A percentile compares a stretch with the other conserved stretches of the same genome.
Conservation (phyloP, 257 asterid species). For the Scutellaria galericulata region DNA sequence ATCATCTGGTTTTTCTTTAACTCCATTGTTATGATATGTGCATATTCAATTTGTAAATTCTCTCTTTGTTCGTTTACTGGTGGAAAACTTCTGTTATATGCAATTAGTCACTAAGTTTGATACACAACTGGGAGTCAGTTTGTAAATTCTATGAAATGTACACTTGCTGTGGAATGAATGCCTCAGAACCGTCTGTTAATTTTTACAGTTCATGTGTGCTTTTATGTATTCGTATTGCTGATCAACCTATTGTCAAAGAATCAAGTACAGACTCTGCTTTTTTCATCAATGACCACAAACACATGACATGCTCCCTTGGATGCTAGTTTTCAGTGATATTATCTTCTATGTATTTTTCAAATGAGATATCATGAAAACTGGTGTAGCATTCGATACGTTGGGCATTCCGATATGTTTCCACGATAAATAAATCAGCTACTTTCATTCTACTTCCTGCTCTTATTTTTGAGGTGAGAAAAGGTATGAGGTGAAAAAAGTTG, state of each 20-base stretch:
- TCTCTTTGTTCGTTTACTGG: background rate
- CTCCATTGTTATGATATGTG: background rate
- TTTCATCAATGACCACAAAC: constrained; percentile 1
- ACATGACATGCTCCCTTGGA: background rate
- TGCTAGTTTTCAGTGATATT: background rate
- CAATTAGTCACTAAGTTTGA: background rate
- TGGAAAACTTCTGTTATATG: background rate
- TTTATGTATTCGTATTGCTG: background rate
- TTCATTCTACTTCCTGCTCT: background rate
- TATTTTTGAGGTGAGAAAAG: constrained; percentile 5
- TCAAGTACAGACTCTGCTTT: background rate
- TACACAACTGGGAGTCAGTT: background rate
- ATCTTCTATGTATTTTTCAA: background rate
- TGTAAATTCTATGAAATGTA: background rate
- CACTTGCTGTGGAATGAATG: background rate
- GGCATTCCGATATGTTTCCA: background rate
- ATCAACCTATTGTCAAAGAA: background rate
- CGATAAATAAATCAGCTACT: background rate
- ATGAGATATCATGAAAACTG: constrained; percentile 9
- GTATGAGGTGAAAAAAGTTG: background rate
- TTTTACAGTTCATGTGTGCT: background rate
- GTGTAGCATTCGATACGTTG: background rate
- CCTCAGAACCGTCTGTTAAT: background rate
- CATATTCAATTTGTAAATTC: background rate
- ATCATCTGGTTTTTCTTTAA: background rate